Percentiles rank a stretch among this genome's conserved stretches.
Conservation (phyloP, 805 yeast species). For the Saccharomycopsis fodiens region DNA sequence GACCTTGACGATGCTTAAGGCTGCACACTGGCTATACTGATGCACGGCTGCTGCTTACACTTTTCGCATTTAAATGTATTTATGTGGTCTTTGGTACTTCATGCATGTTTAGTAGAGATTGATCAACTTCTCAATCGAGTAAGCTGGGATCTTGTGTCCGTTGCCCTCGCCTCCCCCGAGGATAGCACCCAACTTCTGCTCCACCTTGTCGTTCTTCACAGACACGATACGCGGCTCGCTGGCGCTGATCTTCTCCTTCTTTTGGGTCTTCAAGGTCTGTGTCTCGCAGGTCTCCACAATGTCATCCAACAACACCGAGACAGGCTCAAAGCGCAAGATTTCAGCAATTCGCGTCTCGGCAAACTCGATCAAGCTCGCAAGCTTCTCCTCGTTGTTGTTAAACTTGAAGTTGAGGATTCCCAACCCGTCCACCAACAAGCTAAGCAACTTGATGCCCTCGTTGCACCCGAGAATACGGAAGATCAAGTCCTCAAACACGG, state of each 20-base stretch:
- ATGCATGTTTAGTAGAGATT: slow-evolving; percentile 1
- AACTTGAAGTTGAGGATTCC: slow-evolving; percentile 20
- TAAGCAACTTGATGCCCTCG: slow-evolving; percentile 13
- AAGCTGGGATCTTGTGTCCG: slow-evolving; percentile 12
- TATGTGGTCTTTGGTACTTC: not conserved
- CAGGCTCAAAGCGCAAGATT: slow-evolving; percentile 15
- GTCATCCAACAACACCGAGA: slow-evolving; percentile 10
- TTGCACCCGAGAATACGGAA: slow-evolving; percentile 10
- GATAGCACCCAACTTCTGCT: slow-evolving; percentile 16
- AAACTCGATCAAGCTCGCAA: slow-evolving; percentile 9
- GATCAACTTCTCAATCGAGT: slow-evolving; percentile 19
- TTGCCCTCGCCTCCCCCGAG: slow-evolving; percentile 7
- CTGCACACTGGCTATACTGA: too few species aligned
- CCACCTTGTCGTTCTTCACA: slow-evolving; percentile 14
- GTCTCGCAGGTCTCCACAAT: slow-evolving; percentile 8
- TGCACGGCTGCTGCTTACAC: too few species aligned
- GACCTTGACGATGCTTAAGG: too few species aligned
- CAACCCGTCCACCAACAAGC: slow-evolving; percentile 19
- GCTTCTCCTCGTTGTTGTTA: slow-evolving; percentile 13
- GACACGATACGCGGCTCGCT: slow-evolving; percentile 15
- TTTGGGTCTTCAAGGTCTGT: not conserved
- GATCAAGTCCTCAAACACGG: slow-evolving; percentile 13
- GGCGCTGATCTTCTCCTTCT: not conserved
- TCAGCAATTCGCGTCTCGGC: slow-evolving; percentile 13
- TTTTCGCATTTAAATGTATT: too few species aligned